phyloP scores from a whole-genome alignment of 139 green algal genomes.

The Spirogloea muscicola region DNA sequence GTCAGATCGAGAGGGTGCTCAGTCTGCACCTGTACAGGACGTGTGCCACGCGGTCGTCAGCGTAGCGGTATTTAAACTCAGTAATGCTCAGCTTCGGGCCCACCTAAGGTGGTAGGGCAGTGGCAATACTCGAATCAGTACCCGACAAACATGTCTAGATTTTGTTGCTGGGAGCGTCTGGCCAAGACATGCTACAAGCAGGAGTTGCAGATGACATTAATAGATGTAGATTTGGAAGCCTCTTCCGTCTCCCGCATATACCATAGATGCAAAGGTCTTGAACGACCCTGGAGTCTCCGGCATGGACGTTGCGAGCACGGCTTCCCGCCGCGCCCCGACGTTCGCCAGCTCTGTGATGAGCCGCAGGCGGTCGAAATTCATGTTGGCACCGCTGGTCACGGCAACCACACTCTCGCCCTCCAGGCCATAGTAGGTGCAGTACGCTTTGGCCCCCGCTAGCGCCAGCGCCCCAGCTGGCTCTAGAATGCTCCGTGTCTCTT shows the following conservation, averaged over 20 bases:
- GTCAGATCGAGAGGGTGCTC: too few relatives aligned
- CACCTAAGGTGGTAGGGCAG: neutral
- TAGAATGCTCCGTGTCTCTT: conserved; percentile 48
- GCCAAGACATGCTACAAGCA: too few relatives aligned
- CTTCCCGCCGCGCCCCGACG: conserved; percentile 72
- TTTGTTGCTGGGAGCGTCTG: too few relatives aligned
- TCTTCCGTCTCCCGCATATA: conserved; percentile 10
- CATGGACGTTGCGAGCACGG: conserved; percentile 80
- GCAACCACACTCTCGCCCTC: conserved; percentile 49
- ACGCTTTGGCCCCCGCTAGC: conserved; percentile 84
- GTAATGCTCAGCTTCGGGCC: conserved; percentile 60
- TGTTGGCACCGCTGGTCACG: conserved; percentile 77
- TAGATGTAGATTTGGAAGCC: conserved; percentile 4
- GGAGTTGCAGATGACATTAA: too few relatives aligned
- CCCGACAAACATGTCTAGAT: too few relatives aligned
- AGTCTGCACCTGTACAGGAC: conserved; percentile 36
- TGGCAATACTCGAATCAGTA: too few relatives aligned
- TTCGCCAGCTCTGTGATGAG: conserved; percentile 91
- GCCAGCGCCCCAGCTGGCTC: conserved; percentile 88
- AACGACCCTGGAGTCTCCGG: conserved; percentile 64
- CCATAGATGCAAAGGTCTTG: conserved; percentile 42
- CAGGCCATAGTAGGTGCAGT: conserved; percentile 51
- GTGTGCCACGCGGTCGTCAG: neutral
- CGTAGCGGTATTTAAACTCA: conserved; percentile 92
- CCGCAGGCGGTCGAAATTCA: conserved; percentile 95